phyloP scores from a whole-genome alignment of 108 stramenopile species.

The Aureococcus anophagefferens region DNA sequence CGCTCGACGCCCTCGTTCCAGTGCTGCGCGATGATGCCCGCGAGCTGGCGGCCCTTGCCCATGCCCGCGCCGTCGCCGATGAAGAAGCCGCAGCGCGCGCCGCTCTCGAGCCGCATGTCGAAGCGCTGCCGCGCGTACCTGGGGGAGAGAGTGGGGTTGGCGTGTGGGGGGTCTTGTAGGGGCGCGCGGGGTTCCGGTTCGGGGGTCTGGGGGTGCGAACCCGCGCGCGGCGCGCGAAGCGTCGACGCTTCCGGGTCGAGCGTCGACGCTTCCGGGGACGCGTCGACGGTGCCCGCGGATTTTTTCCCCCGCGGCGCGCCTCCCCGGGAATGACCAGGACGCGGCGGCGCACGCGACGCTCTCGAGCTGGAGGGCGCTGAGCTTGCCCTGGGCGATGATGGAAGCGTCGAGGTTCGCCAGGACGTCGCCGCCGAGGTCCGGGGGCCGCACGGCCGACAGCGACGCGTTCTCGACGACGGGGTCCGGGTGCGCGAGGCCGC shows the following conservation, averaged over 20 bases:
- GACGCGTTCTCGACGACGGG: slow-evolving; percentile 32
- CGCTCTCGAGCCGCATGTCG: neutral
- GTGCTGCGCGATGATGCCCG: slow-evolving; percentile 47
- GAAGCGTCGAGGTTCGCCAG: slow-evolving; percentile 19
- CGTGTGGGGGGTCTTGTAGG: too few species aligned
- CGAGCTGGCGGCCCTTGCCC: slow-evolving; percentile 47
- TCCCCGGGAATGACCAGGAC: too few species aligned
- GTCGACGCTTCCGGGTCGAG: too few species aligned
- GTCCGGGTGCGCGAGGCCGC: slow-evolving; percentile 23
- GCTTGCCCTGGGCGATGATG: slow-evolving; percentile 30
- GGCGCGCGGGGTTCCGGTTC: too few species aligned
- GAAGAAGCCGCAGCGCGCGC: slow-evolving; percentile 25
- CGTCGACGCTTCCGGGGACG: too few species aligned
- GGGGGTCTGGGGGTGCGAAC: too few species aligned
- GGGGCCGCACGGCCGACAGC: slow-evolving; percentile 21
- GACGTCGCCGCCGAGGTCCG: slow-evolving; percentile 11
- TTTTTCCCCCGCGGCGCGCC: too few species aligned
- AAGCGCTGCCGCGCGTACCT: slow-evolving; percentile 3
- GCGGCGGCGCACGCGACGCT: slow-evolving; percentile 36
- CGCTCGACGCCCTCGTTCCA: slow-evolving; percentile 33
- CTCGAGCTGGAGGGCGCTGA: slow-evolving; percentile 38
- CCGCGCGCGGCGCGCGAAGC: too few species aligned
- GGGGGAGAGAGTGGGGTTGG: too few species aligned
- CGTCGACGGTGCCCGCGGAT: too few species aligned
- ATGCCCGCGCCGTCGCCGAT: slow-evolving; percentile 43